Evolutionary conservation across 2,329 filamentous ascomycete genomes (phyloP).

Genomic region (Arachnomyces sp.): DNA sequence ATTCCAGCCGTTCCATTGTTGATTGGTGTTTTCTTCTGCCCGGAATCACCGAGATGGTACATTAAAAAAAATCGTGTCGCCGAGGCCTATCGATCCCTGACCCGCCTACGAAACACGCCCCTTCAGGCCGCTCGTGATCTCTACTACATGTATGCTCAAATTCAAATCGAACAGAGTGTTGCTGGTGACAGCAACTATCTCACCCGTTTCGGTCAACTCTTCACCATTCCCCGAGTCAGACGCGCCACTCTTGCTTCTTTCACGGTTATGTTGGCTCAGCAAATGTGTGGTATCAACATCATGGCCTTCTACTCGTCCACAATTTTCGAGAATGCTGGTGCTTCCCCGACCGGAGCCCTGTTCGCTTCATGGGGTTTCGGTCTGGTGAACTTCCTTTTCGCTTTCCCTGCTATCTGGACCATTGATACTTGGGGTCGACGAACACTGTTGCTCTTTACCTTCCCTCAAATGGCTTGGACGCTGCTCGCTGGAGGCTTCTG

Average conservation of each 20-base stretch:
- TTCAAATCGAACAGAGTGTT: slow-evolving; percentile 39
- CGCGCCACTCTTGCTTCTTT: slow-evolving; percentile 67
- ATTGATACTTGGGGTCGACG: slow-evolving; percentile 62
- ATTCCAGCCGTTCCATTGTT: slow-evolving; percentile 57
- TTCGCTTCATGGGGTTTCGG: slow-evolving; percentile 60
- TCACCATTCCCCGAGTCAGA: slow-evolving; percentile 42
- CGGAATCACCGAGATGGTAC: slow-evolving; percentile 59
- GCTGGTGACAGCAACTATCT: slow-evolving; percentile 48
- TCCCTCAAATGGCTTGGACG: slow-evolving; percentile 61
- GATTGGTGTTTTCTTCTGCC: slow-evolving; percentile 52
- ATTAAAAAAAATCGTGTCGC: slow-evolving; percentile 58
- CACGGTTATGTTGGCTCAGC: slow-evolving; percentile 71
- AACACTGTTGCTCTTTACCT: slow-evolving; percentile 56
- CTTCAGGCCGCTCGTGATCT: slow-evolving; percentile 57
- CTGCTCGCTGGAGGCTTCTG: slow-evolving; percentile 57
- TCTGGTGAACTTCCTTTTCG: slow-evolving; percentile 57
- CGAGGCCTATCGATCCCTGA: slow-evolving; percentile 54
- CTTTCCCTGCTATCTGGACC: slow-evolving; percentile 58
- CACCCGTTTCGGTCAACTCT: slow-evolving; percentile 50
- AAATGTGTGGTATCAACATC: slow-evolving; percentile 66
- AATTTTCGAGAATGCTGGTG: slow-evolving; percentile 48
- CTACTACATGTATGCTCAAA: slow-evolving; percentile 52
- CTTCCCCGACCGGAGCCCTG: slow-evolving; percentile 48
- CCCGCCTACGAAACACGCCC: slow-evolving; percentile 49
- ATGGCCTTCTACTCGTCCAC: slow-evolving; percentile 69